Evolutionary conservation across 148 eudicot genomes (phyloP).

Genomic region (Gaultheria prostrata): DNA sequence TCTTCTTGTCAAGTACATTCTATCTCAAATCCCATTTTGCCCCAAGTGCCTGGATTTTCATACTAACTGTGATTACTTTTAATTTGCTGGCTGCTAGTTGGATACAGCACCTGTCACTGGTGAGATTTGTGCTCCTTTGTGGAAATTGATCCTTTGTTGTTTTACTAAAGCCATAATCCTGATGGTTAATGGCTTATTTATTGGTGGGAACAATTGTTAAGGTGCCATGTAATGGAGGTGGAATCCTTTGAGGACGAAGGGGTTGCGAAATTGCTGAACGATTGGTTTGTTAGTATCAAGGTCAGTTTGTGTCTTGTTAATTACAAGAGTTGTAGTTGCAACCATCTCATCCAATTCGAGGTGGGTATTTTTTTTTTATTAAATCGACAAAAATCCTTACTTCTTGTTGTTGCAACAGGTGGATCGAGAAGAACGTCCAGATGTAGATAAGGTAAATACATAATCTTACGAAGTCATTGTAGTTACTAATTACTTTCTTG

Average conservation of each 20-base stretch:
- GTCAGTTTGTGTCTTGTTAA: constrained; percentile 29
- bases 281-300: constrained; percentile 94
- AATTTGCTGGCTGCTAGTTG: constrained; percentile 51
- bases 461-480: background rate
- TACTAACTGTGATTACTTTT: constrained; percentile 22
- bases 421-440: constrained; percentile 95
- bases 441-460: constrained; percentile 83
- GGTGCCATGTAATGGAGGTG: constrained; percentile 99
- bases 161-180: background rate
- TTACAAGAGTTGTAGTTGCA: background rate
- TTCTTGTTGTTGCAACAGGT: constrained; percentile 47
- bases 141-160: background rate
- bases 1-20: constrained; percentile 79
- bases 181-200: constrained; percentile 3
- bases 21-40: background rate
- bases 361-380: background rate
- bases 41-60: constrained; percentile 9
- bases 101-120: constrained; percentile 99
- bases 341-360: background rate
- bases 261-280: constrained; percentile 85
- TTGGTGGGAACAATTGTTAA: constrained; percentile 24
- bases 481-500: background rate
- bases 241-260: constrained; percentile 94
- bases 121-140: constrained; percentile 32
- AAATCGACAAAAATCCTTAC: background rate